A percentile compares a stretch with the other conserved stretches of the same genome.
phyloP scores from a whole-genome alignment of 1,284 basidiomycete genomes.

The Mycosarcoma mackinlayi region DNA sequence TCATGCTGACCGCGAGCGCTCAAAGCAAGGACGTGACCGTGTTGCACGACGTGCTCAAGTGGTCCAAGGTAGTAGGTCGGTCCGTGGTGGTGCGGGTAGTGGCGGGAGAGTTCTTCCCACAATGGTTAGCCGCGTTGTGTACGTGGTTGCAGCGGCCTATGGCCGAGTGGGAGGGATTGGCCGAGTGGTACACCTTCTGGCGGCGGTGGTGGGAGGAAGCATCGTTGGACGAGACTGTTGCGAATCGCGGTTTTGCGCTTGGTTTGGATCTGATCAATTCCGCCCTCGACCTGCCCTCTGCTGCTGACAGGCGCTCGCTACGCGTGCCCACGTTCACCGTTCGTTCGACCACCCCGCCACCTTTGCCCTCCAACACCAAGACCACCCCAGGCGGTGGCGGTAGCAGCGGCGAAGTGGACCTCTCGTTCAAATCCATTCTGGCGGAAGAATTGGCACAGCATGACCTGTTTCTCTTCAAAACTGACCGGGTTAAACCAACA shows the following conservation, averaged over 20 bases:
- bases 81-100: slow-evolving; percentile 59
- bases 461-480: slow-evolving; percentile 88
- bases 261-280: slow-evolving; percentile 92
- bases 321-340: slow-evolving; percentile 76
- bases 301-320: slow-evolving; percentile 47
- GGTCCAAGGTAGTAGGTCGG: slow-evolving; percentile 78
- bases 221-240: slow-evolving; percentile 68
- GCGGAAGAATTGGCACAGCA: slow-evolving; percentile 85
- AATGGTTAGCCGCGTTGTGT: slow-evolving; percentile 91
- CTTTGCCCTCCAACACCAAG: background rate
- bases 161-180: slow-evolving; percentile 88
- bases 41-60: slow-evolving; percentile 80
- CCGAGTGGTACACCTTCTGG: slow-evolving; percentile 88
- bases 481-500: slow-evolving; percentile 80
- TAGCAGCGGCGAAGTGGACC: background rate
- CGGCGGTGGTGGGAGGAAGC: slow-evolving; percentile 80
- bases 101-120: slow-evolving; percentile 91
- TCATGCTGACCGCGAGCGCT: slow-evolving; percentile 86
- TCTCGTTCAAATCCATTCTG: slow-evolving; percentile 86
- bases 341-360: background rate
- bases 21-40: slow-evolving; percentile 82
- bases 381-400: background rate
- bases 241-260: slow-evolving; percentile 79
- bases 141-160: slow-evolving; percentile 87
- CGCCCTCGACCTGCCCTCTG: slow-evolving; percentile 79